phyloP scores from a whole-genome alignment of 2,329 filamentous ascomycete species.

The Fusarium aywerte region DNA sequence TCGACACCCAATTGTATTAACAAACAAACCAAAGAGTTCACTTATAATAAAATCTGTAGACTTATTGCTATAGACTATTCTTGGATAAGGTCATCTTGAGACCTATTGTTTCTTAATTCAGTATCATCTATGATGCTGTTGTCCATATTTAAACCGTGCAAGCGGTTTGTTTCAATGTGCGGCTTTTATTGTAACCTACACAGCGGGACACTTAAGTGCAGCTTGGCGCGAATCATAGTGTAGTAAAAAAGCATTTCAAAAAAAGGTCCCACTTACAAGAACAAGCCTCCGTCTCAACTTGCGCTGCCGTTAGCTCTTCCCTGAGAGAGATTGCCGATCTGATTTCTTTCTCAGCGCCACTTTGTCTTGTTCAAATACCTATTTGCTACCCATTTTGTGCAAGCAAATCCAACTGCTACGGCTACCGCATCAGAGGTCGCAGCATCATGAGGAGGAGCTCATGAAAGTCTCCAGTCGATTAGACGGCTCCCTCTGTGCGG shows the following conservation, averaged over 20 bases:
- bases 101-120: background rate
- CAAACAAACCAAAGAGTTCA: no score
- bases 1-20: background rate
- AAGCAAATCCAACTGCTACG: conserved; percentile 11
- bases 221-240: conserved; percentile 39
- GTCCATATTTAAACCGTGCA: background rate
- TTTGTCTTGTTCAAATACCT: background rate
- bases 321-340: conserved; percentile 36
- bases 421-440: conserved; percentile 30
- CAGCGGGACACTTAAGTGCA: conserved; percentile 22
- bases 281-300: conserved; percentile 36
- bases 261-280: conserved; percentile 39
- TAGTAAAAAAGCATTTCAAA: conserved; percentile 42
- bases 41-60: no score
- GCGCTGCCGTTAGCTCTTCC: conserved; percentile 35
- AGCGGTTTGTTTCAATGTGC: background rate
- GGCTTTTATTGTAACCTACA: conserved; percentile 9
- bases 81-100: no score
- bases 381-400: background rate
- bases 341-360: conserved; percentile 32
- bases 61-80: no score
- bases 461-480: conserved; percentile 70
- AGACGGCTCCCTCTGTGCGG: conserved; percentile 69
- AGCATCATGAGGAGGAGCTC: conserved; percentile 64
- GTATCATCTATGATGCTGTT: background rate